phyloP scores from a whole-genome alignment of 2,329 filamentous ascomycete genomes.

The Chaetomium globosum region DNA sequence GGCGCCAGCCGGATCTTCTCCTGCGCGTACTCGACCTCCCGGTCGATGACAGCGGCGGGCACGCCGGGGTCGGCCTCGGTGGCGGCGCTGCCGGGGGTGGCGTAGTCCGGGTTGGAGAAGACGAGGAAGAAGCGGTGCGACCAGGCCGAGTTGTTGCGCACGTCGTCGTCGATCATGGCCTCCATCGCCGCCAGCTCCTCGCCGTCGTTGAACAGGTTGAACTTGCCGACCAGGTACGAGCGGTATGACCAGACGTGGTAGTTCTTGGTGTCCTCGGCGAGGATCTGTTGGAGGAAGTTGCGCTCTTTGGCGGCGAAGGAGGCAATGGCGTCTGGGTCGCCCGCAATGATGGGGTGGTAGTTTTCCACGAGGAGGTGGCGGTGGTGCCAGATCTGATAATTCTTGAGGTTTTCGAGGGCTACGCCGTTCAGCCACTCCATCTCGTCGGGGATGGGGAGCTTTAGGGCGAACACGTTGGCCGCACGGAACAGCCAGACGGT shows the following conservation, averaged over 20 bases:
- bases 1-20: slow-evolving; percentile 75
- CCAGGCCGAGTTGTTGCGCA: slow-evolving; percentile 97
- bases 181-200: slow-evolving; percentile 75
- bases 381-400: slow-evolving; percentile 96
- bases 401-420: slow-evolving; percentile 84
- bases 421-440: slow-evolving; percentile 84
- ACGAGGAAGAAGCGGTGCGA: slow-evolving; percentile 95
- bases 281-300: slow-evolving; percentile 77
- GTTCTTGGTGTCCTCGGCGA: slow-evolving; percentile 88
- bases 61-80: slow-evolving; percentile 59
- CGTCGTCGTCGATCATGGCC: slow-evolving; percentile 72
- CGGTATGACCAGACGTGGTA: slow-evolving; percentile 98
- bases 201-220: slow-evolving; percentile 64
- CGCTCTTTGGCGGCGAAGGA: slow-evolving; percentile 67
- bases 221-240: slow-evolving; percentile 66
- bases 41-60: slow-evolving; percentile 65
- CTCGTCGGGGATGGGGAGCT: slow-evolving; percentile 69
- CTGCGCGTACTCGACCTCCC: slow-evolving; percentile 75
- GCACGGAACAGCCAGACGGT: slow-evolving; percentile 98
- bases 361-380: slow-evolving; percentile 66
- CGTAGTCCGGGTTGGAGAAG: slow-evolving; percentile 64
- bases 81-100: slow-evolving; percentile 52
- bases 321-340: slow-evolving; percentile 57
- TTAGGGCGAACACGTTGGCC: slow-evolving; percentile 69
- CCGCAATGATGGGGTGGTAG: slow-evolving; percentile 62